Conservation (phyloP, 2,329 filamentous ascomycete species). For the Westerdykella sp. region DNA sequence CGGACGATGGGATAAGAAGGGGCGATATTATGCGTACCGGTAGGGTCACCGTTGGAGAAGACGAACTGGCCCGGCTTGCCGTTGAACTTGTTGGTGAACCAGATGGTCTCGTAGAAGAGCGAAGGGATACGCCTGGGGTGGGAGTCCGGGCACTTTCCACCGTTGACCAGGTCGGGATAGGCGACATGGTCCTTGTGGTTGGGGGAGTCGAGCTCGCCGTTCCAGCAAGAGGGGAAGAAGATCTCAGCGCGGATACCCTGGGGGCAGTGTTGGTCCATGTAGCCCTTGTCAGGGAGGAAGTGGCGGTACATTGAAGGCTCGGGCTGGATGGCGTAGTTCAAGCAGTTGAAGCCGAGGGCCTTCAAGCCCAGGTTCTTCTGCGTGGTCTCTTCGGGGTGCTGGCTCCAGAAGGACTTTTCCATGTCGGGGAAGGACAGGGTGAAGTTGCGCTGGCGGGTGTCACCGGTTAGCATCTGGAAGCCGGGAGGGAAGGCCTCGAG, state of each 20-base stretch:
- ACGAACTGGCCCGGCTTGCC: slow-evolving; percentile 55
- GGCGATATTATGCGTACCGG: slow-evolving; percentile 52
- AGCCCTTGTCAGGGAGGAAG: slow-evolving; percentile 70
- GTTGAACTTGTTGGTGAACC: slow-evolving; percentile 48
- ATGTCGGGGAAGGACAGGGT: slow-evolving; percentile 55
- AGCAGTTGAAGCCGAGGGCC: slow-evolving; percentile 88
- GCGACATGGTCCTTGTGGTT: slow-evolving; percentile 61
- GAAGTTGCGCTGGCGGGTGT: slow-evolving; percentile 53
- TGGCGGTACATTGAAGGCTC: slow-evolving; percentile 78
- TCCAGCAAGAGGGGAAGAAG: slow-evolving; percentile 72
- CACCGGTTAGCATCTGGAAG: slow-evolving; percentile 65
- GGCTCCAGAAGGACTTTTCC: slow-evolving; percentile 65
- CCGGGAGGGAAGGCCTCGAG: slow-evolving; percentile 66
- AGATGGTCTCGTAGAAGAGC: slow-evolving; percentile 56
- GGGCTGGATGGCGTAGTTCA: slow-evolving; percentile 64
- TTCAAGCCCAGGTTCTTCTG: slow-evolving; percentile 70
- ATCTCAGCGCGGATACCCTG: slow-evolving; percentile 69
- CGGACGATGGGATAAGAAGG: slow-evolving; percentile 13
- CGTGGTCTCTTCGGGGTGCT: slow-evolving; percentile 50
- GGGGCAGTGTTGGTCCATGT: slow-evolving; percentile 72
- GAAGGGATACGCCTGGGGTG: slow-evolving; percentile 53
- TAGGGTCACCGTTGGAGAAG: slow-evolving; percentile 65
- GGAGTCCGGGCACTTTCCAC: slow-evolving; percentile 50
- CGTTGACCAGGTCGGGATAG: slow-evolving; percentile 51
- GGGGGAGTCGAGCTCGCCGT: slow-evolving; percentile 54